Percentiles rank a stretch among this genome's conserved stretches.
phyloP scores from a whole-genome alignment of 2,329 filamentous ascomycete genomes.

The Trichoderma cornu-damae region DNA sequence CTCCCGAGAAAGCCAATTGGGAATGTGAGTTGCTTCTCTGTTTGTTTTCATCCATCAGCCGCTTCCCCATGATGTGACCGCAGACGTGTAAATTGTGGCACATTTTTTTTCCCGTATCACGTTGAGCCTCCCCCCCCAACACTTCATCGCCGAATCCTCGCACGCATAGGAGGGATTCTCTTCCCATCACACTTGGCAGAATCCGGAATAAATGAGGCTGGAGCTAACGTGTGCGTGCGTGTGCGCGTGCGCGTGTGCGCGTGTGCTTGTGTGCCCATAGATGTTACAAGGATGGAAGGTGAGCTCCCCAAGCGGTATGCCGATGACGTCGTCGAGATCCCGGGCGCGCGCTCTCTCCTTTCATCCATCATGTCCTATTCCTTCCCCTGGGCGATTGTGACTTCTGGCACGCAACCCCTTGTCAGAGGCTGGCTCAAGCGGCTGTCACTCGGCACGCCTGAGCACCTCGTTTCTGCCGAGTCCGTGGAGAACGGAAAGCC shows the following conservation, averaged over 20 bases:
- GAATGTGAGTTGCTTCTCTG: slow-evolving; percentile 63
- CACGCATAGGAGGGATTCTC: neutral
- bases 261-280: no score
- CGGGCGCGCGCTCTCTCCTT: slow-evolving; percentile 70
- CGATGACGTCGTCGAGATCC: slow-evolving; percentile 75
- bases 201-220: neutral
- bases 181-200: neutral
- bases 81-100: neutral
- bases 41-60: neutral
- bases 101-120: neutral
- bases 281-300: slow-evolving; percentile 73
- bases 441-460: slow-evolving; percentile 59
- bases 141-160: neutral
- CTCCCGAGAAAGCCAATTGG: slow-evolving; percentile 83
- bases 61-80: neutral
- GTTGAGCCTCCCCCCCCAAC: neutral
- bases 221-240: slow-evolving; percentile 2
- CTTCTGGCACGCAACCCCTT: slow-evolving; percentile 63
- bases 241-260: no score
- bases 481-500: slow-evolving; percentile 72
- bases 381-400: slow-evolving; percentile 82
- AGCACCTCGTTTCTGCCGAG: slow-evolving; percentile 67
- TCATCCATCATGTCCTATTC: slow-evolving; percentile 55
- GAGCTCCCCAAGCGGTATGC: slow-evolving; percentile 73
- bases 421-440: slow-evolving; percentile 68